Conservation (phyloP, 345 rosid species). For the Microthlaspi erraticum region DNA sequence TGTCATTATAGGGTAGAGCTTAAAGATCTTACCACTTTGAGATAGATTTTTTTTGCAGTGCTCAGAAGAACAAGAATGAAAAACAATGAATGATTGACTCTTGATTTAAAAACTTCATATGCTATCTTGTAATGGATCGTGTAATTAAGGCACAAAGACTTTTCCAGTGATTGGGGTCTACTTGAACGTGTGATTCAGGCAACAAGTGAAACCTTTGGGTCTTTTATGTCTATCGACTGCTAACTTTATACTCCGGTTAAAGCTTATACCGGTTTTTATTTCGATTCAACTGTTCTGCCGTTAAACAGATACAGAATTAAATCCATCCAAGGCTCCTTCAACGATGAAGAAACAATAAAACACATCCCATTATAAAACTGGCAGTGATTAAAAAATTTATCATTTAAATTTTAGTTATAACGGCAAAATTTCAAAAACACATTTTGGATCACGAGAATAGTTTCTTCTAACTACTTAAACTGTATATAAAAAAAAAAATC, state of each 20-base stretch:
- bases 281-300: not conserved
- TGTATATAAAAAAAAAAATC: not conserved
- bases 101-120: too few relatives aligned
- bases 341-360: not conserved
- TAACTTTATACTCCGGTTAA: not conserved
- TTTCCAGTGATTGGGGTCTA: too few relatives aligned
- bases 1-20: not conserved
- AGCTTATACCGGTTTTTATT: not conserved
- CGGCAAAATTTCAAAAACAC: conserved; percentile 30
- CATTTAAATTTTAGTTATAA: conserved; percentile 28
- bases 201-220: too few relatives aligned
- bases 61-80: not conserved
- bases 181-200: too few relatives aligned
- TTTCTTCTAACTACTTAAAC: conserved; percentile 28
- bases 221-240: too few relatives aligned
- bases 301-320: conserved; percentile 5
- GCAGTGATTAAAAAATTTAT: conserved; percentile 7
- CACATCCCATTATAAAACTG: too few relatives aligned
- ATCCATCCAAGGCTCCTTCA: not conserved
- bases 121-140: too few relatives aligned
- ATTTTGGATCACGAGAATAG: conserved; percentile 9
- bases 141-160: too few relatives aligned
- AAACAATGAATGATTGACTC: not conserved
- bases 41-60: too few relatives aligned
- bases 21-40: not conserved